These are phyloP conservation scores for Tylopilus sp. DNA, from an alignment of 1,284 basidiomycete species.

Conservation along the genomic window DNA sequence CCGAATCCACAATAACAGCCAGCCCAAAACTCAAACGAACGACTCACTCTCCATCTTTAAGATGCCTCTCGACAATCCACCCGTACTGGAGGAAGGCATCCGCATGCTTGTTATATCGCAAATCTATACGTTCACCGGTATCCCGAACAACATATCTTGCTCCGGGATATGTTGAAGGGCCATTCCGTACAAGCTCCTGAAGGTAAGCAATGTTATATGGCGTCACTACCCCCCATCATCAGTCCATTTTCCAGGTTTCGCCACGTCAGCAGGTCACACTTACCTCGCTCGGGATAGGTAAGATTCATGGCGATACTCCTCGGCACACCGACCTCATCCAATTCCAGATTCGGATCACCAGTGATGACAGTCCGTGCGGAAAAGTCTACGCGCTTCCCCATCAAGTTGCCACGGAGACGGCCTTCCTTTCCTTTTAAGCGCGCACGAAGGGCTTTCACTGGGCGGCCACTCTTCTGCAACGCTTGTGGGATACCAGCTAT, in stretches of 20 bases:
- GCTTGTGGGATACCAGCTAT: conserved; percentile 98
- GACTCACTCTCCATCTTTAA: conserved; percentile 95
- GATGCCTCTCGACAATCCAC: conserved; percentile 97
- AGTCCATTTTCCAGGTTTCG: not conserved
- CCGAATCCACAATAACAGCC: not conserved
- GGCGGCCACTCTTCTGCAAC: conserved; percentile 95
- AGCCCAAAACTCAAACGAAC: not conserved
- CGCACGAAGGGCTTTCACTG: conserved; percentile 97
- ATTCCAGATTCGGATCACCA: conserved; percentile 94
- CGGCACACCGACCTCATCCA: conserved; percentile 99
- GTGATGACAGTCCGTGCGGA: conserved; percentile 99
- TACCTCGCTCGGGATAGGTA: conserved; percentile 95
- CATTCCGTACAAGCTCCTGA: conserved; percentile 95
- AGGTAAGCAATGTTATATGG: conserved; percentile 96
- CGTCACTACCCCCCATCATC: conserved; percentile 60
- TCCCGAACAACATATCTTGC: conserved; percentile 97
- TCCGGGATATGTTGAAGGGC: conserved; percentile 93
- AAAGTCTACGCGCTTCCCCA: conserved; percentile 99
- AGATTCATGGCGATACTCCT: conserved; percentile 96
- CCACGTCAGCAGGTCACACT: conserved; percentile 18
- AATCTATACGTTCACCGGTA: conserved; percentile 95
- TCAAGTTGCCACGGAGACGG: conserved; percentile 94
- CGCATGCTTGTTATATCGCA: conserved; percentile 97
- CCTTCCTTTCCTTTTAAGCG: conserved; percentile 99
- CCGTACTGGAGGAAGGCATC: conserved; percentile 97